Evolutionary conservation across 306 rosid genomes (phyloP).

Genomic region (Medicago lupulina): DNA sequence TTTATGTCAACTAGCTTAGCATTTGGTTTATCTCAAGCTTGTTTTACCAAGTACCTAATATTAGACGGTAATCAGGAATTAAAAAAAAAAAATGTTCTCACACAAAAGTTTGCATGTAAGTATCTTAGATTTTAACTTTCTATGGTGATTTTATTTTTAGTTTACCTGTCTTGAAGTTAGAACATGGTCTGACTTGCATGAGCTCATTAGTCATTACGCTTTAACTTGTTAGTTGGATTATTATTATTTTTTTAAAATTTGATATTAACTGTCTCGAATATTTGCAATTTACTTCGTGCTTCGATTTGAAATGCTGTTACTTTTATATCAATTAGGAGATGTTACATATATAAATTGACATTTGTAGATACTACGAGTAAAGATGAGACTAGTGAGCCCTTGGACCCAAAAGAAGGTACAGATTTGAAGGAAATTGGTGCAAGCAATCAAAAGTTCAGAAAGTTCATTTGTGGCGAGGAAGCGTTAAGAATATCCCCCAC

Average conservation of each 20-base stretch:
- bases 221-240: conserved; percentile 5
- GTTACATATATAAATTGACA: conserved; percentile 24
- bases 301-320: conserved; percentile 33
- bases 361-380: conserved; percentile 59
- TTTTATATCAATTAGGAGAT: conserved; percentile 41
- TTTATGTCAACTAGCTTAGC: conserved; percentile 34
- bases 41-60: conserved; percentile 18
- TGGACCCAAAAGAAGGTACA: conserved; percentile 55
- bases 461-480: conserved; percentile 87
- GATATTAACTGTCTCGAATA: background rate
- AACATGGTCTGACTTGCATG: conserved; percentile 5
- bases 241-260: background rate
- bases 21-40: conserved; percentile 28
- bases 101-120: conserved; percentile 1
- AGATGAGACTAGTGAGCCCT: conserved; percentile 50
- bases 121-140: conserved; percentile 6
- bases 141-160: conserved; percentile 19
- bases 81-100: background rate
- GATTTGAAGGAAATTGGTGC: conserved; percentile 56
- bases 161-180: conserved; percentile 25
- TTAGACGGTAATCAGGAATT: conserved; percentile 17
- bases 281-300: conserved; percentile 28
- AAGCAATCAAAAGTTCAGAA: conserved; percentile 52
- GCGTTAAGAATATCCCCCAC: conserved; percentile 74
- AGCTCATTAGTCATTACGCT: background rate